phyloP scores from a whole-genome alignment of 2,329 filamentous ascomycete genomes.

The Pseudopithomyces chartarum region DNA sequence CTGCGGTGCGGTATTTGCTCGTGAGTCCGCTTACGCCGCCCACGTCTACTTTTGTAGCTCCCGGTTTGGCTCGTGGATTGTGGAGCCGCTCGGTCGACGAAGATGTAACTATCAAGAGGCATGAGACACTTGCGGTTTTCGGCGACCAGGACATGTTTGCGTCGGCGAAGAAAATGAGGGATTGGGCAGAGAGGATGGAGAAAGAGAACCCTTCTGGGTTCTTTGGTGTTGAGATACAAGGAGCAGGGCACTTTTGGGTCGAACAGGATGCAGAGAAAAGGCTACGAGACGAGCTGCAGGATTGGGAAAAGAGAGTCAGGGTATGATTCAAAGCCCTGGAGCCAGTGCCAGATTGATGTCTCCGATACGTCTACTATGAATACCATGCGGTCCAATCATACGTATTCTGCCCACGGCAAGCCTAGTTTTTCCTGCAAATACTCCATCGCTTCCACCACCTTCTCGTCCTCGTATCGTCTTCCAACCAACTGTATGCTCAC shows the following conservation, averaged over 20 bases:
- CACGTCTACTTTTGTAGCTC: conserved; percentile 43
- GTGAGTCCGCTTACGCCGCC: conserved; percentile 55
- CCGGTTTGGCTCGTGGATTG: conserved; percentile 33
- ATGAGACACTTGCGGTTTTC: conserved; percentile 69
- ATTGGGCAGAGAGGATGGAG: conserved; percentile 66
- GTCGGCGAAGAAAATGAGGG: conserved; percentile 64
- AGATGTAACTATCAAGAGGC: conserved; percentile 27
- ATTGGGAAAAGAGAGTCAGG: conserved; percentile 44
- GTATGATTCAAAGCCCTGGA: neutral
- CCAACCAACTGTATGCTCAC: conserved; percentile 59
- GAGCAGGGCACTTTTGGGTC: conserved; percentile 59
- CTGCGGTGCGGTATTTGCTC: conserved; percentile 48
- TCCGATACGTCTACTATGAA: neutral
- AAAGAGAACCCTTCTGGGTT: conserved; percentile 39
- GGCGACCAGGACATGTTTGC: conserved; percentile 79
- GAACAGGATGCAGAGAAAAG: conserved; percentile 46
- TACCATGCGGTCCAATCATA: neutral
- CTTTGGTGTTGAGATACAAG: conserved; percentile 50
- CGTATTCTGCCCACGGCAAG: conserved; percentile 23
- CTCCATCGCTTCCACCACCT: conserved; percentile 48
- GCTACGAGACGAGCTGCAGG: conserved; percentile 46
- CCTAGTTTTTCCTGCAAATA: conserved; percentile 37
- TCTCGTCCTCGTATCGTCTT: conserved; percentile 58
- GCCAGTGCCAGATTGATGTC: neutral
- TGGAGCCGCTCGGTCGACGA: conserved; percentile 25